A percentile compares a stretch with the other conserved stretches of the same genome.
Evolutionary conservation across 2,329 filamentous ascomycete species (phyloP).

Genomic region (Fusarium kyushuense): DNA sequence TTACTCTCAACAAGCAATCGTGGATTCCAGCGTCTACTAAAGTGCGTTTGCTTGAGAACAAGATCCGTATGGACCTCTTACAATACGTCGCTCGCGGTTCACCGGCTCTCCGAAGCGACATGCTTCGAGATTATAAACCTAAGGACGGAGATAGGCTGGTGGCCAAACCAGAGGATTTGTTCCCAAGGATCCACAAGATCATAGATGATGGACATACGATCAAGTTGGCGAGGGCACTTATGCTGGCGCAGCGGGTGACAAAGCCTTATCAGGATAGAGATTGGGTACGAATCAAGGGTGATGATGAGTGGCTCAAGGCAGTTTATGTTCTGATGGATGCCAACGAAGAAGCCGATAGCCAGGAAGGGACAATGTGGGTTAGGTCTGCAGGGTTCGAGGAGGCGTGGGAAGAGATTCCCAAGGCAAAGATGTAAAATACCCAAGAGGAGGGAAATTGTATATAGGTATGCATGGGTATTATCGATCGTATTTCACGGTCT

Average conservation of each 20-base stretch:
- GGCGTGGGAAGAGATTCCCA: slow-evolving; percentile 68
- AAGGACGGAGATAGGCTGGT: slow-evolving; percentile 59
- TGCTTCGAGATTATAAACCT: slow-evolving; percentile 71
- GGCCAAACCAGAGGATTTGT: slow-evolving; percentile 61
- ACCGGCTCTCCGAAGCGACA: slow-evolving; percentile 69
- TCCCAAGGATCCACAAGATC: slow-evolving; percentile 60
- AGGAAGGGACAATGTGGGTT: slow-evolving; percentile 64
- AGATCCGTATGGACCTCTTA: slow-evolving; percentile 78
- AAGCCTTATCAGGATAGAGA: slow-evolving; percentile 58
- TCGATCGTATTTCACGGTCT: slow-evolving; percentile 47
- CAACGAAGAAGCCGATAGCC: slow-evolving; percentile 62
- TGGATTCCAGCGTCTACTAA: slow-evolving; percentile 74
- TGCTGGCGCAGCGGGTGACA: slow-evolving; percentile 69
- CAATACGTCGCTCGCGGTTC: slow-evolving; percentile 78
- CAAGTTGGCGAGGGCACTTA: slow-evolving; percentile 79
- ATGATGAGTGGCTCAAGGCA: slow-evolving; percentile 70
- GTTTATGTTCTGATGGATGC: slow-evolving; percentile 72
- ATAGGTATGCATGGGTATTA: slow-evolving; percentile 44
- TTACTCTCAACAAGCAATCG: slow-evolving; percentile 69
- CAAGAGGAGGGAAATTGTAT: slow-evolving; percentile 5
- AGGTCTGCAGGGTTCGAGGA: slow-evolving; percentile 71
- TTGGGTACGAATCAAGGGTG: slow-evolving; percentile 66
- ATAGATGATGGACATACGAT: slow-evolving; percentile 84
- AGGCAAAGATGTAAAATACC: slow-evolving; percentile 30
- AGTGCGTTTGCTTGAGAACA: slow-evolving; percentile 81